Conservation (phyloP, 2,329 filamentous ascomycete species). For the Sclerotinia sclerotiorum region DNA sequence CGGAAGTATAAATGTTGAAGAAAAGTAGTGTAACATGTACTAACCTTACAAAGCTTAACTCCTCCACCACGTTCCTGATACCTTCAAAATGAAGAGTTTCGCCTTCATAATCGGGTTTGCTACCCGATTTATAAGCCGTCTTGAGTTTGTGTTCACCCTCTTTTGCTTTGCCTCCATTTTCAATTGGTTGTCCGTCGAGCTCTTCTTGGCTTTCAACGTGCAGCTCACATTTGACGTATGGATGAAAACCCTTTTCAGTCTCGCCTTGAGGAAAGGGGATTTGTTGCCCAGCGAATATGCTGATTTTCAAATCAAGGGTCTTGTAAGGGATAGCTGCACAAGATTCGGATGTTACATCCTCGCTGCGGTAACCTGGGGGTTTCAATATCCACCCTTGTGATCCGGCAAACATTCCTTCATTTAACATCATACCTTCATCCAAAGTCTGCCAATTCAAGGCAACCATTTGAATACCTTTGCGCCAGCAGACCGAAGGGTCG, state of each 20-base stretch:
- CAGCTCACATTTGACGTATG: constrained; percentile 75
- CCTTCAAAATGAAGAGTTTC: constrained; percentile 59
- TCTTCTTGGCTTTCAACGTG: constrained; percentile 67
- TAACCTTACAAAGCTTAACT: constrained; percentile 72
- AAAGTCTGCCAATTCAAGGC: constrained; percentile 92
- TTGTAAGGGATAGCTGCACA: constrained; percentile 43
- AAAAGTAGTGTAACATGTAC: constrained; percentile 38
- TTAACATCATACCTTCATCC: constrained; percentile 94
- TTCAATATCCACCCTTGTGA: constrained; percentile 85
- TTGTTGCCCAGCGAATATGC: constrained; percentile 73
- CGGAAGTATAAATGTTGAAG: constrained; percentile 13
- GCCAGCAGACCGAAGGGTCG: constrained; percentile 82
- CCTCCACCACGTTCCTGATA: constrained; percentile 60
- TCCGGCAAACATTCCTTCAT: constrained; percentile 85
- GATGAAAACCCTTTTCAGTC: constrained; percentile 56
- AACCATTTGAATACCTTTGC: constrained; percentile 84
- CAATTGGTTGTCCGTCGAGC: constrained; percentile 38
- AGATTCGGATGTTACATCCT: constrained; percentile 32
- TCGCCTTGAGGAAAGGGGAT: constrained; percentile 64
- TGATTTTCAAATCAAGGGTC: constrained; percentile 67
- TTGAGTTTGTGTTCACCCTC: constrained; percentile 59
- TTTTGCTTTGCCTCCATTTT: constrained; percentile 52
- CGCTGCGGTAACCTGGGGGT: constrained; percentile 66
- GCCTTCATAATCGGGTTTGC: constrained; percentile 63
- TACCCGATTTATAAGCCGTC: constrained; percentile 55